Conservation (phyloP, 2,329 filamentous ascomycete species). For the Chalara sp. region DNA sequence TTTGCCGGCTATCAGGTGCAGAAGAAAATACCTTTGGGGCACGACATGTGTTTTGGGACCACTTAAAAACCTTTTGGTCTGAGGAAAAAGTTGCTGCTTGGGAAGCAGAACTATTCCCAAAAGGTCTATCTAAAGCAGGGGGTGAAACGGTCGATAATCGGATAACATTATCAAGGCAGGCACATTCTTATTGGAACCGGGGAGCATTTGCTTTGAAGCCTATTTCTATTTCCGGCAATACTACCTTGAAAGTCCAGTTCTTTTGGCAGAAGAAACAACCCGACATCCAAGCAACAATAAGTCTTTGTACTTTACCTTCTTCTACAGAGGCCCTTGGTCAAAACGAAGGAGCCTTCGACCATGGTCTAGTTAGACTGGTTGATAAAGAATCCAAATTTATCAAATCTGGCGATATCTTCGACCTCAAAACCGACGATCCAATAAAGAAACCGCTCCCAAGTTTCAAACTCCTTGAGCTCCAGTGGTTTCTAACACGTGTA, state of each 20-base stretch:
- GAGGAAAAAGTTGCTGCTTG: slow-evolving; percentile 12
- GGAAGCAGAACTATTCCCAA: slow-evolving; percentile 11
- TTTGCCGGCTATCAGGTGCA: neutral
- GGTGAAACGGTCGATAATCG: slow-evolving; percentile 8
- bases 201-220: slow-evolving; percentile 14
- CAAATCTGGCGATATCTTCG: slow-evolving; percentile 9
- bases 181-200: slow-evolving; percentile 4
- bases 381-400: slow-evolving; percentile 8
- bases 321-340: slow-evolving; percentile 8
- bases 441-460: slow-evolving; percentile 4
- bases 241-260: slow-evolving; percentile 10
- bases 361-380: slow-evolving; percentile 25
- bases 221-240: slow-evolving; percentile 9
- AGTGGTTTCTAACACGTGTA: slow-evolving; percentile 3
- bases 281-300: slow-evolving; percentile 3
- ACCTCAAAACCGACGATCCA: slow-evolving; percentile 9
- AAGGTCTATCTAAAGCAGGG: slow-evolving; percentile 2
- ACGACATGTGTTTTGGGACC: slow-evolving; percentile 9
- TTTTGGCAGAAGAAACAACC: slow-evolving; percentile 12
- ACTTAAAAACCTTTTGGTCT: slow-evolving; percentile 10
- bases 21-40: slow-evolving; percentile 7
- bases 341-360: slow-evolving; percentile 1
- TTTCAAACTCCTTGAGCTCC: slow-evolving; percentile 5
- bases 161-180: slow-evolving; percentile 3
- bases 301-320: slow-evolving; percentile 6